Conservation (phyloP, 768 basidiomycete species). For the Amanita inopinata region DNA sequence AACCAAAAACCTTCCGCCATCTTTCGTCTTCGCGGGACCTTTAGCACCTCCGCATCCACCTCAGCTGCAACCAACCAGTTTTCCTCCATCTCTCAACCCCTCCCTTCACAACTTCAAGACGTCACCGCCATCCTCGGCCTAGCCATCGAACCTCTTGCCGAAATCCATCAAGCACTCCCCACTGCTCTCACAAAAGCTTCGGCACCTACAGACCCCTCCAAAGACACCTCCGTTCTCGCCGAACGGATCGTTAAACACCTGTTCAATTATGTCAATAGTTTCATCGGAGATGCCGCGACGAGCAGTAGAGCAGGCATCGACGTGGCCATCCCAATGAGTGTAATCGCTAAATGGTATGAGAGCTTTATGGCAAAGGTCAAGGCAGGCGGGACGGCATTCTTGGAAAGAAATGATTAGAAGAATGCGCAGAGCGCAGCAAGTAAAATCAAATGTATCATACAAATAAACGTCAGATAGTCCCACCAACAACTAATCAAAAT, state of each 20-base stretch:
- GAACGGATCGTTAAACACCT: constrained; percentile 67
- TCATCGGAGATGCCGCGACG: constrained; percentile 35
- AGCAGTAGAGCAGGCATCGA: constrained; percentile 32
- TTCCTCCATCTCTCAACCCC: constrained; percentile 23
- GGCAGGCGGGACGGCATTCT: constrained; percentile 49
- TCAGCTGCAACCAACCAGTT: constrained; percentile 28
- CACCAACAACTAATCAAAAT: too few relatives aligned
- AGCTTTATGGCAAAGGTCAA: constrained; percentile 49
- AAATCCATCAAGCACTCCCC: constrained; percentile 43
- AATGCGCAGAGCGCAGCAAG: too few relatives aligned
- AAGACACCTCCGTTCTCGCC: constrained; percentile 47
- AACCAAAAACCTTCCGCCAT: constrained; percentile 88
- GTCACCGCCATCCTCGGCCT: constrained; percentile 73
- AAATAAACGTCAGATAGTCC: too few relatives aligned
- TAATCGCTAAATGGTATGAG: constrained; percentile 68
- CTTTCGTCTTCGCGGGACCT: constrained; percentile 69
- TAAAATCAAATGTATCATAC: too few relatives aligned
- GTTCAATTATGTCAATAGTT: constrained; percentile 67
- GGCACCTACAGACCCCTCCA: constrained; percentile 14
- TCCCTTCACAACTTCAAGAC: constrained; percentile 30
- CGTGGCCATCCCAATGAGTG: constrained; percentile 53
- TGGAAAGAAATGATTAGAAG: constrained; percentile 35
- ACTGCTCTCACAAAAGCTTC: constrained; percentile 17
- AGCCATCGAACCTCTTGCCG: constrained; percentile 63
- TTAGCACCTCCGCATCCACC: constrained; percentile 28